Evolutionary conservation across 1,284 basidiomycete genomes (phyloP).

Genomic region (Amanita bisporigera): DNA sequence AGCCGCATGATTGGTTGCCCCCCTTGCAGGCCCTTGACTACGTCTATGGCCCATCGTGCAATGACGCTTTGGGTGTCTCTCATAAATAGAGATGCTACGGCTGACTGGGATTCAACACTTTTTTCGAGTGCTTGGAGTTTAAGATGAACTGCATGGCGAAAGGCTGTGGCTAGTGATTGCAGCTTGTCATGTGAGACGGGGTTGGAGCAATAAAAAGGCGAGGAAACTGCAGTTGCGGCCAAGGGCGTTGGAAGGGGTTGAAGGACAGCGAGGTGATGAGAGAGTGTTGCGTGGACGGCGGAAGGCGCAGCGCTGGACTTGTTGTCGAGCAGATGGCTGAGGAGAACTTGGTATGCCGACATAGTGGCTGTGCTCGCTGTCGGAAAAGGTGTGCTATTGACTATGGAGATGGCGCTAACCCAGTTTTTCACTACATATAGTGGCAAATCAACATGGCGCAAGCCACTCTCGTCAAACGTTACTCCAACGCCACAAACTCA

Average conservation of each 20-base stretch:
- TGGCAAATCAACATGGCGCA: no score
- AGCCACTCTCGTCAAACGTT: no score
- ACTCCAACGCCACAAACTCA: no score
- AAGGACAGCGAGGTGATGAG: slow-evolving; percentile 64
- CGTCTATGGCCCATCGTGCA: slow-evolving; percentile 58
- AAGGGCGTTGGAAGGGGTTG: slow-evolving; percentile 65
- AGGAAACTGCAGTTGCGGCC: slow-evolving; percentile 66
- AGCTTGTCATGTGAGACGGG: slow-evolving; percentile 57
- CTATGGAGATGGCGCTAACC: no score
- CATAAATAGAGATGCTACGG: slow-evolving; percentile 50
- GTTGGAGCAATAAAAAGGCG: slow-evolving; percentile 57
- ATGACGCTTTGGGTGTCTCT: slow-evolving; percentile 49
- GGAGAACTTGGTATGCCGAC: slow-evolving; percentile 9
- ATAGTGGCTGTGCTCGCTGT: no score
- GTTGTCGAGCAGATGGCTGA: slow-evolving; percentile 61
- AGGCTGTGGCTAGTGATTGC: slow-evolving; percentile 58
- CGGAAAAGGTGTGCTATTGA: no score
- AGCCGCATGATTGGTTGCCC: slow-evolving; percentile 64
- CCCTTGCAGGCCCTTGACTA: slow-evolving; percentile 66
- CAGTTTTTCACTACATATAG: no score
- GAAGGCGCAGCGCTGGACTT: slow-evolving; percentile 53
- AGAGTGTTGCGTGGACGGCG: slow-evolving; percentile 63
- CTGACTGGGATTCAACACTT: slow-evolving; percentile 43
- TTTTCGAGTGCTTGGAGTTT: slow-evolving; percentile 52
- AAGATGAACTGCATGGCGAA: slow-evolving; percentile 66